Evolutionary conservation across 2,329 filamentous ascomycete genomes (phyloP).

Genomic region (Xylaria sp.): DNA sequence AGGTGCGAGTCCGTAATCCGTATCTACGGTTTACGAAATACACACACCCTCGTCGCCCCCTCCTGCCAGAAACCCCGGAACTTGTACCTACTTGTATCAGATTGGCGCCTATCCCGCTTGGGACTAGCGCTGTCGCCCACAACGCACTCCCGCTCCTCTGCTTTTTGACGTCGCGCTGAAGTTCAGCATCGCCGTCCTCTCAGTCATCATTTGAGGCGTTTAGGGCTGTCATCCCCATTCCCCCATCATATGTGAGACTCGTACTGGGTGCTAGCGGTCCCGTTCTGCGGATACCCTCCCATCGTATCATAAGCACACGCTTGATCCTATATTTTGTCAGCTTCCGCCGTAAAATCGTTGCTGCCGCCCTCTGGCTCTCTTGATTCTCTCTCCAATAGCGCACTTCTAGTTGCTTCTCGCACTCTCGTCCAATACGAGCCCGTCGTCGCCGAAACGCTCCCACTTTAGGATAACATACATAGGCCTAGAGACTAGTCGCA

Average conservation of each 20-base stretch:
- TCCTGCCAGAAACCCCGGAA: slow-evolving; percentile 3
- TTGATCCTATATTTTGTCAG: background rate
- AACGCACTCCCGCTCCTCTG: slow-evolving; percentile 19
- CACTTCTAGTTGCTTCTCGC: slow-evolving; percentile 5
- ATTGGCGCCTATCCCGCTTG: slow-evolving; percentile 16
- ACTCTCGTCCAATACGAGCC: slow-evolving; percentile 10
- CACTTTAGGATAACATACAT: slow-evolving; percentile 21
- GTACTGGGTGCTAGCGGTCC: slow-evolving; percentile 12
- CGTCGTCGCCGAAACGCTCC: slow-evolving; percentile 8
- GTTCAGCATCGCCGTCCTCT: slow-evolving; percentile 20
- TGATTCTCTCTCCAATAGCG: slow-evolving; percentile 10
- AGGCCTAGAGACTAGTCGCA: slow-evolving; percentile 9
- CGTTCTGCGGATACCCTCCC: slow-evolving; percentile 10
- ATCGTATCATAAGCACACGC: slow-evolving; percentile 8
- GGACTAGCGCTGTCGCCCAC: slow-evolving; percentile 21
- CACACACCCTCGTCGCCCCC: slow-evolving; percentile 1
- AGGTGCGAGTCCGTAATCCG: background rate
- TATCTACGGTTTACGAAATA: too few relatives aligned
- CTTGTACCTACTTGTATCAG: slow-evolving; percentile 10
- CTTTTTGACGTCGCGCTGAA: slow-evolving; percentile 29
- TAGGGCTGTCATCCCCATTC: slow-evolving; percentile 7
- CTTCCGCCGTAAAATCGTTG: slow-evolving; percentile 11
- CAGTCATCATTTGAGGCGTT: slow-evolving; percentile 16
- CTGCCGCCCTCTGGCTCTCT: slow-evolving; percentile 12
- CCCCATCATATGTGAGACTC: slow-evolving; percentile 19